Conservation (phyloP, 805 yeast genomes). For the Kodamaea fukazawae region DNA sequence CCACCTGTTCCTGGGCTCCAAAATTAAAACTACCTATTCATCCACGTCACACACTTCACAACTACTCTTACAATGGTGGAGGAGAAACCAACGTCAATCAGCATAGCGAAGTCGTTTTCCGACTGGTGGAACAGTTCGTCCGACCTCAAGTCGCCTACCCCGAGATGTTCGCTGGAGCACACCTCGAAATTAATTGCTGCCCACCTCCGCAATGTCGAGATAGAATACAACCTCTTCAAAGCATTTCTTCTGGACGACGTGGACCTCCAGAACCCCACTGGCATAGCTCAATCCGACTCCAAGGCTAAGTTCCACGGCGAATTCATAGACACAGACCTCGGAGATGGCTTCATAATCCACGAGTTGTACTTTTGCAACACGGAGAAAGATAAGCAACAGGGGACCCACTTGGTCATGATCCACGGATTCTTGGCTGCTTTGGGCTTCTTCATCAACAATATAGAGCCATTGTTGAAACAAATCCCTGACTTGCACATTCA, state of each 20-base stretch:
- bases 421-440: conserved; percentile 48
- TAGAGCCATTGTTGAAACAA: conserved; percentile 29
- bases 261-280: conserved; percentile 9
- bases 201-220: conserved; percentile 21
- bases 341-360: conserved; percentile 30
- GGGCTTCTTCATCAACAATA: conserved; percentile 40
- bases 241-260: conserved; percentile 33
- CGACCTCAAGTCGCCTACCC: conserved; percentile 20
- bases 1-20: too few species aligned
- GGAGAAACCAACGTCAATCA: conserved; percentile 18
- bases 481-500: conserved; percentile 35
- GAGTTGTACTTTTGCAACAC: conserved; percentile 33
- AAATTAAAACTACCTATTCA: too few species aligned
- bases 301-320: conserved; percentile 15
- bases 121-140: conserved; percentile 41
- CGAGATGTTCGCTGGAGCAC: conserved; percentile 1
- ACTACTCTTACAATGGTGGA: background rate
- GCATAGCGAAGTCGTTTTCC: conserved; percentile 23
- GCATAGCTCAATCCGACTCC: background rate
- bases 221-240: conserved; percentile 34
- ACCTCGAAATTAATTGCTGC: conserved; percentile 15
- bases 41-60: too few species aligned
- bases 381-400: conserved; percentile 12
- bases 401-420: conserved; percentile 29
- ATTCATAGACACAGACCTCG: conserved; percentile 30